Percentiles rank a stretch among this genome's conserved stretches.
phyloP scores from a whole-genome alignment of 2,329 filamentous ascomycete species.

The Pseudocercospora fuligena region DNA sequence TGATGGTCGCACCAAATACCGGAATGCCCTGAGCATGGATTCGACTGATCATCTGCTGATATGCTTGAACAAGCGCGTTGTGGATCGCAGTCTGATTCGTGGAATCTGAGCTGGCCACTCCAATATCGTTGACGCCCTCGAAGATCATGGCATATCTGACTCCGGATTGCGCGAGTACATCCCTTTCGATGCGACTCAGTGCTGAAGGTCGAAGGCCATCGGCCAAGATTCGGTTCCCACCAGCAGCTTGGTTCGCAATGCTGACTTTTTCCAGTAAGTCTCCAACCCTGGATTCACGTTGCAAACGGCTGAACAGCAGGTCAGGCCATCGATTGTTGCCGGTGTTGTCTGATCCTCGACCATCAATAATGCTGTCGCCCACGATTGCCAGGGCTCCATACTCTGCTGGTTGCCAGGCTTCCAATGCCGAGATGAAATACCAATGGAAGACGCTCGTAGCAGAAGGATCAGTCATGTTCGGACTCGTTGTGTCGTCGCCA shows the following conservation, averaged over 20 bases:
- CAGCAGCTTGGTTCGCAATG: conserved; percentile 69
- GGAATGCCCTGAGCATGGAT: conserved; percentile 60
- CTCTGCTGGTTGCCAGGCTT: conserved; percentile 56
- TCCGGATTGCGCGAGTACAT: conserved; percentile 63
- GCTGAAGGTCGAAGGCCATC: conserved; percentile 68
- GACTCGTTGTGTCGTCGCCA: conserved; percentile 61
- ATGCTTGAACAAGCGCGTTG: conserved; percentile 61
- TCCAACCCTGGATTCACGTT: conserved; percentile 32
- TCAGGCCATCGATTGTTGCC: conserved; percentile 67
- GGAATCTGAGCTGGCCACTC: conserved; percentile 52
- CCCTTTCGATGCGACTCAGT: conserved; percentile 65
- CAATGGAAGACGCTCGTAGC: conserved; percentile 51
- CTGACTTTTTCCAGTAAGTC: conserved; percentile 56
- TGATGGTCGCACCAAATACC: conserved; percentile 69
- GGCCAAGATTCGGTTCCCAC: conserved; percentile 68
- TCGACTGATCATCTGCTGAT: conserved; percentile 61
- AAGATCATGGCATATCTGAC: conserved; percentile 68
- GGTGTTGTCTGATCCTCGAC: conserved; percentile 64
- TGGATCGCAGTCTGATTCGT: conserved; percentile 55
- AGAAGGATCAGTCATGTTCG: conserved; percentile 49
- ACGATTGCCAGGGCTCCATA: conserved; percentile 59
- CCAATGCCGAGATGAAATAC: conserved; percentile 65
- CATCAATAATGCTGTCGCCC: conserved; percentile 69
- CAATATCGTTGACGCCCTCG: conserved; percentile 73
- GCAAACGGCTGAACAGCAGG: conserved; percentile 58